Evolutionary conservation across 345 rosid genomes (phyloP), one percentile per base, ranked within the genome.

Genomic region (Citrus mangshanensis): DNA sequence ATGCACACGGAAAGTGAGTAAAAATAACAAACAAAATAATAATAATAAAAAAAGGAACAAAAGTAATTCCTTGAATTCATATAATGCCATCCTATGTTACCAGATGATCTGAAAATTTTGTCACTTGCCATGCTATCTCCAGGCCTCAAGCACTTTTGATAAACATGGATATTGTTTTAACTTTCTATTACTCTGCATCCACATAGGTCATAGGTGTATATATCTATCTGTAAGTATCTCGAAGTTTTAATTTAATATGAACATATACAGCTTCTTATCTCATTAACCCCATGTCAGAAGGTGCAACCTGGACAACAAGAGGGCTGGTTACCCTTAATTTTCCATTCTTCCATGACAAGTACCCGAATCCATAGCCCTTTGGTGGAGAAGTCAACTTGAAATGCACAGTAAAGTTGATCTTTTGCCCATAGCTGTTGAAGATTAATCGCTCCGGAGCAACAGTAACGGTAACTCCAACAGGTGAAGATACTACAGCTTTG

Each of bases 351-450:
- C 92, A 89, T n/a, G 89, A 67, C 86, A 87, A 61, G 69, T 54
- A 82, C 60, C 92, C 92, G 30, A 87, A 89, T 30, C 55, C 72
- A 81, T 85, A 89, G n/a, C 86, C 90, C 77, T 81, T 83, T 38
- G 79, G 14, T 24, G 89, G 88, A 35, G 81, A 86, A 56, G 79
- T 76, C 71, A 85, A 80, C 82, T 81, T 78, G 81, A 89, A 85
- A 72, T 72, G 82, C 77, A 89, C 88, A 4, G 79, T 84, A 79
- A 87, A 89, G 46, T 35, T 81, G 37, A 85, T 83, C 81, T 78
- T 89, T 83, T 89, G 85, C 60, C 92, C 90, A 55, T 73, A 85
- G 67, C 82, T 76, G 70, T 76, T 54, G 58, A 89, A 89, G 38
- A 77, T 72, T 59, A 87, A 74, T 51, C 61, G 75, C 70, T 76